phyloP scores from a whole-genome alignment of 768 basidiomycete genomes.

The Cystobasidium onofrii region DNA sequence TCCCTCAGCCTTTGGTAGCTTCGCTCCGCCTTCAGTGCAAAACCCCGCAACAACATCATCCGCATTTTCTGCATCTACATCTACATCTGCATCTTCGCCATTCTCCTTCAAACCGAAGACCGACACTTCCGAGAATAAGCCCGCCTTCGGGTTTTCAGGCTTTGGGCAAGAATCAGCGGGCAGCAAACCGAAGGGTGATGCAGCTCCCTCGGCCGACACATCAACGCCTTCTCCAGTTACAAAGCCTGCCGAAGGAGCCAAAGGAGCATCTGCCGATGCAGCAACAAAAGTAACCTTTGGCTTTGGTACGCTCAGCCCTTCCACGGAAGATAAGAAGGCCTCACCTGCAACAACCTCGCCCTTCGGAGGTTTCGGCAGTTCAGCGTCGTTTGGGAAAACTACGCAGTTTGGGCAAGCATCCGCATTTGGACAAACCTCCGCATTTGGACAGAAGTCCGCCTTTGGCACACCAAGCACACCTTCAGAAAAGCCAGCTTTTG shows the following conservation, averaged over 20 bases:
- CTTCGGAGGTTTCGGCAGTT: slow-evolving; percentile 6
- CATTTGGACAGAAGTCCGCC: slow-evolving; percentile 13
- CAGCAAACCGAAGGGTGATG: not conserved
- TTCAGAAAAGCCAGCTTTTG: slow-evolving; percentile 8
- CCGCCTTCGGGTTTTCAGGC: not conserved
- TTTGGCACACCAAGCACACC: no score
- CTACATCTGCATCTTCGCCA: not conserved
- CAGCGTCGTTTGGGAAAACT: not conserved
- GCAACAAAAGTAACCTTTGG: not conserved
- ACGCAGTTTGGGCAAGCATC: not conserved
- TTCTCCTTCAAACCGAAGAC: not conserved
- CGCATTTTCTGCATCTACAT: not conserved
- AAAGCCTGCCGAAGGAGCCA: not conserved
- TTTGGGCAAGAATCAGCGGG: not conserved
- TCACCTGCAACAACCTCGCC: not conserved
- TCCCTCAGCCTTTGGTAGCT: slow-evolving; percentile 3
- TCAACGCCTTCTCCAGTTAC: not conserved
- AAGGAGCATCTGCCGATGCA: not conserved
- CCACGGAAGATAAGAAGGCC: not conserved
- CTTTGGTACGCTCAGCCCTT: not conserved
- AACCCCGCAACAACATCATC: not conserved
- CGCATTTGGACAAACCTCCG: not conserved
- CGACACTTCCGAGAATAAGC: not conserved
- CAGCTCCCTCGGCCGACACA: not conserved
- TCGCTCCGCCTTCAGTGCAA: not conserved